These are phyloP conservation scores for Telopea speciosissima DNA, from an alignment of 177 flowering plant species.

Conservation along the genomic window DNA sequence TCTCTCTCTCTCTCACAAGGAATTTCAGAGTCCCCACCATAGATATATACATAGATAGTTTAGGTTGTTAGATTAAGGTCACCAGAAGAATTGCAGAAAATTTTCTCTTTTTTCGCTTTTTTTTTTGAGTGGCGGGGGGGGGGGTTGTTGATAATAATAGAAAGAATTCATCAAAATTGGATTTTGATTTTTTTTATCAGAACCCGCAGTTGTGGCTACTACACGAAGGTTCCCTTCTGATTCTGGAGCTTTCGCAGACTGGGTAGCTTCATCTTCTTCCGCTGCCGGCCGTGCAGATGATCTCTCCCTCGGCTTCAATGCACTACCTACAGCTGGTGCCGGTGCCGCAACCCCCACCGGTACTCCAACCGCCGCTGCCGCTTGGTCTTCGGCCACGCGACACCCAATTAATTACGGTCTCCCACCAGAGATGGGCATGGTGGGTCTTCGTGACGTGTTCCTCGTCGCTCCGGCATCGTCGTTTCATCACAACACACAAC, in stretches of 20 bases:
- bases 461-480: slow-evolving; percentile 66
- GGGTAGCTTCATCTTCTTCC: slow-evolving; percentile 56
- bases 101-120: not conserved
- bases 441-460: slow-evolving; percentile 58
- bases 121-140: not conserved
- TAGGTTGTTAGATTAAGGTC: not conserved
- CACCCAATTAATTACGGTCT: slow-evolving; percentile 42
- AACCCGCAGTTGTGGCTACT: slow-evolving; percentile 72
- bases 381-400: slow-evolving; percentile 30
- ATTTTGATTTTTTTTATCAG: not conserved
- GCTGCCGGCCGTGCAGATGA: slow-evolving; percentile 38
- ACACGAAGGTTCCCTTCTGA: slow-evolving; percentile 58
- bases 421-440: slow-evolving; percentile 64
- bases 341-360: slow-evolving; percentile 11
- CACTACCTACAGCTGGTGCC: slow-evolving; percentile 22
- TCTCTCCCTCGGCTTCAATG: slow-evolving; percentile 78
- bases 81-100: not conserved
- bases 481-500: slow-evolving; percentile 27
- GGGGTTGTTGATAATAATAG: not conserved
- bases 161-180: not conserved
- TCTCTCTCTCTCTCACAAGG: slow-evolving; percentile 16
- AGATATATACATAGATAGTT: no score
- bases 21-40: no score
- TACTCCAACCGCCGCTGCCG: slow-evolving; percentile 13
- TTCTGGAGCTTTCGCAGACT: slow-evolving; percentile 72